Base-by-base conservation (phyloP, 2,329 filamentous ascomycete genomes). In the Emericellopsis cladophorae region DNA sequence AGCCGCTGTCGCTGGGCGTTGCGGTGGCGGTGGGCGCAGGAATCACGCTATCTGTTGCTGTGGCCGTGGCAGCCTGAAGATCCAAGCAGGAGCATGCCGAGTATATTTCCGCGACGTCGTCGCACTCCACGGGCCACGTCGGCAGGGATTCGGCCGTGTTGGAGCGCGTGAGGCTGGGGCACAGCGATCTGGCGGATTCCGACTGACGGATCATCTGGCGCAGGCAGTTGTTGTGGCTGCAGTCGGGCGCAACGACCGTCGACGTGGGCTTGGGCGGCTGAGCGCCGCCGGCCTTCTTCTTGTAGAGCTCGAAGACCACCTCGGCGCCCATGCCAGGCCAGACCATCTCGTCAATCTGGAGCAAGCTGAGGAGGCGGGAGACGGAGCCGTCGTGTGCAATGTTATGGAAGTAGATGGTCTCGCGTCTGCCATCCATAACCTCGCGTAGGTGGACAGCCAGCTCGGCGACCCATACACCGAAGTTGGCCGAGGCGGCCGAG, bases 301-400 rank as follows among this genome's bases (percentile, higher is more conserved):
- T 64, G 51, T 79, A 88, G 24, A 89, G 54, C 62, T 90, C 84
- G 54, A 89, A 87, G 0, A 88, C 74, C 1, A 90, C 67, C 60
- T 90, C 84, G 9, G 76, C 68, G 0, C 84, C 84, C 84, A 90
- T 88, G 0, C 84, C 84, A 0, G 84, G 84, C 84, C 84, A 90
- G 1, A 87, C 77, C 84, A 90, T 90, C 40, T 67, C 57, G 18
- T 86, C 79, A 2, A 83, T 52, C 60, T 90, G 84, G 52, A 92
- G 54, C 14, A 89, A 70, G 3, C 75, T 75, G 18, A 92, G 62
- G 7, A 90, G 51, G 3, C 76, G 63, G 10, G 80, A 77, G 7
- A 89, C 53, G 4, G 76, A 81, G 3, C 85, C 86, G 50, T 92
- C 86, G 51, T 93, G 85, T 3, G 84, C 85, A 31, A 92, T 70